phyloP scores from a whole-genome alignment of 345 rosid genomes.

The Populus simonii region DNA sequence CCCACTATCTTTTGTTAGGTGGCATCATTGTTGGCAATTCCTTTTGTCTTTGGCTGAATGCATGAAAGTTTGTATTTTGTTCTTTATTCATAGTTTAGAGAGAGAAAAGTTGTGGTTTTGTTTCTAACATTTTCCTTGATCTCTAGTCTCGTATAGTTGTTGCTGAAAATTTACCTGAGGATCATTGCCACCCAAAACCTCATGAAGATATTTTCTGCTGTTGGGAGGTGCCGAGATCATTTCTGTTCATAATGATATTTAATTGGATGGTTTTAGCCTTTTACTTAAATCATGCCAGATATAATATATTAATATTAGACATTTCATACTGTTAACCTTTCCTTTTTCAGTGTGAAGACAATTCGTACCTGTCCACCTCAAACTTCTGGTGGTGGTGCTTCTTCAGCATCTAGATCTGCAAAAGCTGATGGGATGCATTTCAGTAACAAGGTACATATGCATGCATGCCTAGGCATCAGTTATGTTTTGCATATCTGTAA shows the following conservation, averaged over 20 bases:
- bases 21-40: background rate
- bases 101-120: background rate
- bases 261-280: background rate
- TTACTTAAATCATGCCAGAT: background rate
- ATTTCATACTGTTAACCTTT: constrained; percentile 4
- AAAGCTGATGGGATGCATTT: constrained; percentile 74
- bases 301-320: background rate
- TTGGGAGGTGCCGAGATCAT: constrained; percentile 64
- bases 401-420: constrained; percentile 70
- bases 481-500: background rate
- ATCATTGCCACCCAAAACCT: constrained; percentile 97
- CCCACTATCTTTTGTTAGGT: background rate
- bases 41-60: background rate
- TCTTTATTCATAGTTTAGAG: background rate
- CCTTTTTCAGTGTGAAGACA: constrained; percentile 71
- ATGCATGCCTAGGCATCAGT: background rate
- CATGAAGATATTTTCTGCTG: constrained; percentile 86
- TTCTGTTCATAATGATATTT: background rate
- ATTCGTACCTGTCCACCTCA: constrained; percentile 97
- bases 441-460: constrained; percentile 76
- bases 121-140: constrained; percentile 12
- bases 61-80: constrained; percentile 6
- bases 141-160: constrained; percentile 86
- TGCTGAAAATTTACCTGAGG: constrained; percentile 98
- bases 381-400: constrained; percentile 47